phyloP scores from a whole-genome alignment of 2,329 filamentous ascomycete genomes.

The Aureobasidium vineae region DNA sequence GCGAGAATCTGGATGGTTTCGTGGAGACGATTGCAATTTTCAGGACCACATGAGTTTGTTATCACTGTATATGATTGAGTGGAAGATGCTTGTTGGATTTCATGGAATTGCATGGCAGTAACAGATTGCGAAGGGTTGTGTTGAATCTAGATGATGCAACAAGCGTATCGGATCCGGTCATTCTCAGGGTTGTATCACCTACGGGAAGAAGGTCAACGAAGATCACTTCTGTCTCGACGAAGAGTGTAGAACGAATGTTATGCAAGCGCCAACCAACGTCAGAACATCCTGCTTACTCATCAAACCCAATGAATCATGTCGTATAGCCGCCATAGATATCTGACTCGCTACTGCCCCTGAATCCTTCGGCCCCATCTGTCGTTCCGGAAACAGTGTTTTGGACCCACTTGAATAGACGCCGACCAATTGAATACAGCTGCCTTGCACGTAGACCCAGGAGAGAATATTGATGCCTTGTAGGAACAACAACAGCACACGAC shows the following conservation, averaged over 20 bases:
- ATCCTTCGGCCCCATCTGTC: background rate
- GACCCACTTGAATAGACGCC: background rate
- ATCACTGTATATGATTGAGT: background rate
- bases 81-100: background rate
- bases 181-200: too few relatives aligned
- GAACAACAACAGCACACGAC: background rate
- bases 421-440: background rate
- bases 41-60: conserved; percentile 28
- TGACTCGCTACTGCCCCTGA: background rate
- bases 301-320: background rate
- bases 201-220: too few relatives aligned
- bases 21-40: conserved; percentile 47
- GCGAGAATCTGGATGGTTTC: conserved; percentile 50
- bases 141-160: too few relatives aligned
- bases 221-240: too few relatives aligned
- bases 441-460: background rate
- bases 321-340: background rate
- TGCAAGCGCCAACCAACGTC: too few relatives aligned
- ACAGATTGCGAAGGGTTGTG: too few relatives aligned
- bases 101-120: too few relatives aligned
- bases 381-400: background rate
- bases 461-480: background rate
- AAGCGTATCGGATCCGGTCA: too few relatives aligned
- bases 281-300: background rate
- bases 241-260: too few relatives aligned